A percentile compares a stretch with the other conserved stretches of the same genome.
These are phyloP conservation scores for Lanmaoa pseudosensibilis DNA, from an alignment of 768 basidiomycete genomes.

Conservation along the genomic window DNA sequence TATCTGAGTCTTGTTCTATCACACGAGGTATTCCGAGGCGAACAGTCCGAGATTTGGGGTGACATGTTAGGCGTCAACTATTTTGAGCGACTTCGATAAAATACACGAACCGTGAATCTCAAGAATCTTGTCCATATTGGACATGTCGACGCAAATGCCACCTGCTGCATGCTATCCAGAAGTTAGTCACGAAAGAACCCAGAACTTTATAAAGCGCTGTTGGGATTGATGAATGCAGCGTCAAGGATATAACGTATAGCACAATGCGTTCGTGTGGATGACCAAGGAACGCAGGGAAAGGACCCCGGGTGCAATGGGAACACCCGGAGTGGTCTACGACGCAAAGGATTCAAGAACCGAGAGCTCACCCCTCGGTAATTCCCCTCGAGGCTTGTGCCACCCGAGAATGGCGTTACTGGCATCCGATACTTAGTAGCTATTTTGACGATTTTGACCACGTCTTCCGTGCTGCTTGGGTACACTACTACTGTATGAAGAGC, in stretches of 20 bases:
- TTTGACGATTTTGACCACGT: constrained; percentile 77
- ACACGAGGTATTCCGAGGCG: not conserved
- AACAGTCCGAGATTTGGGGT: not conserved
- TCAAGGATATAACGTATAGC: not conserved
- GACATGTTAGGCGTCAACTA: not conserved
- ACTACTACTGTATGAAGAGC: constrained; percentile 59
- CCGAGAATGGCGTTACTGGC: constrained; percentile 77
- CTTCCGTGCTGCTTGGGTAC: constrained; percentile 69
- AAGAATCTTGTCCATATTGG: constrained; percentile 75
- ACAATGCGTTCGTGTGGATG: not conserved
- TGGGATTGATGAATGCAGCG: not conserved
- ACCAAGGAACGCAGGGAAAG: not conserved
- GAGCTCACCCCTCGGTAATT: constrained; percentile 62
- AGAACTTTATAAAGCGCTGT: not conserved
- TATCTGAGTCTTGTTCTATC: constrained; percentile 65
- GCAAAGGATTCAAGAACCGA: not conserved
- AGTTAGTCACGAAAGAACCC: not conserved
- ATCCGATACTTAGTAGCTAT: constrained; percentile 72
- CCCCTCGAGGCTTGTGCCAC: constrained; percentile 82
- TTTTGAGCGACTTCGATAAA: not conserved
- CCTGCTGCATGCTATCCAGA: constrained; percentile 34
- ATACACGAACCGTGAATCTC: constrained; percentile 60
- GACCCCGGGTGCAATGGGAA: not conserved
- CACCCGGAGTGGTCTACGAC: not conserved
- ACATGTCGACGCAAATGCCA: constrained; percentile 81